Percentiles rank a stretch among this genome's conserved stretches.
Conservation (phyloP, 495 filamentous ascomycete species). For the Neurospora pannonica region DNA sequence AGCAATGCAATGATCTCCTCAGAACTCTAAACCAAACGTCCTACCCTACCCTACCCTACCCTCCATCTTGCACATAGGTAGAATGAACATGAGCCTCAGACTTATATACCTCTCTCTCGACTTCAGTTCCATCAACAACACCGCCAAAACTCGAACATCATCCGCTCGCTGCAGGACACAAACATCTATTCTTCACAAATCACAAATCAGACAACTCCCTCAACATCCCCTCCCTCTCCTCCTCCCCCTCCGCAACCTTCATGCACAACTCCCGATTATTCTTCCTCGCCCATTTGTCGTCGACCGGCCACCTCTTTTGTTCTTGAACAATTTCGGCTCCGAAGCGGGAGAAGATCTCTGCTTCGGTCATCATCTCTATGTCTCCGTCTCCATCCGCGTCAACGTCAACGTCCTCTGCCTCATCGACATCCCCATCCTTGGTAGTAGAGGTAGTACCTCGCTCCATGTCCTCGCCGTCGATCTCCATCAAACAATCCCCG, state of each 20-base stretch:
- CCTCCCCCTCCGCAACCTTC: neutral
- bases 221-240: neutral
- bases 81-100: neutral
- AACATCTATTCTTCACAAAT: too few relatives aligned
- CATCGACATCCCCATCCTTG: neutral
- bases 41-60: neutral
- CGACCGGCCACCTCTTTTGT: neutral
- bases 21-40: neutral
- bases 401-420: fast-evolving
- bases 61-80: neutral
- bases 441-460: too few relatives aligned
- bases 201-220: neutral
- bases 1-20: neutral
- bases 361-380: neutral
- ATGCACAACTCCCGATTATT: neutral
- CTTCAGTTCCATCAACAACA: neutral
- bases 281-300: neutral
- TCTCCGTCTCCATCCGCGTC: neutral
- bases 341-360: neutral
- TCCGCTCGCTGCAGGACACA: neutral
- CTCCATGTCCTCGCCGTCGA: neutral
- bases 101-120: neutral
- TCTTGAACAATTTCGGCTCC: neutral
- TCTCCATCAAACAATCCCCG: neutral
- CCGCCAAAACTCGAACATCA: neutral